Evolutionary conservation across 2,329 filamentous ascomycete genomes (phyloP), one percentile per base, ranked within the genome.

Genomic region (Diaporthe amygdali): DNA sequence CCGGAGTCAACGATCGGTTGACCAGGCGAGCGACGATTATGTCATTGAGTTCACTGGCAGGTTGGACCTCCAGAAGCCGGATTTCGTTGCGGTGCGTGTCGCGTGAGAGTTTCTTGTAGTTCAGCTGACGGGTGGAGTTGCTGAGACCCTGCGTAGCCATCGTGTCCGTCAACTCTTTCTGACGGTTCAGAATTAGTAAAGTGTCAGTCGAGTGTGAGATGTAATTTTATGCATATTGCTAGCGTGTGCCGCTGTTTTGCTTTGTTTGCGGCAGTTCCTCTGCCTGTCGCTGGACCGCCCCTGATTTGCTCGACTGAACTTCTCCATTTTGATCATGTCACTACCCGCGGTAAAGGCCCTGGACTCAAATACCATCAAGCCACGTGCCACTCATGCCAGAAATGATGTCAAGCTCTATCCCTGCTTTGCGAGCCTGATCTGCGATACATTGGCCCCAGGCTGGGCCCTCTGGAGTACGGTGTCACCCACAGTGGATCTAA

Each of bases 31-130:
- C 54, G 56, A 66, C 41, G 41, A 72, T 46, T 30, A 54, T 61
- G 2, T 72, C 71, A 30, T 59, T 64, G 67, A 72, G n/a, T 34
- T 66, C 63, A 37, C 47, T 61, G 17, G 56, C 71, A 54, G 68
- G 49, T 37, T 70, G 59, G 46, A 72, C 34, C 17, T 72, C 71
- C 56, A 72, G 39, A 37, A 72, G 61, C 10, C 71, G 71, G 61
- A 72, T 70, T 3, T 72, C 71, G 41, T 54, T 17, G 51, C 66
- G 66, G 34, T 9, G 25, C 17, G 44, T 41, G 17, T 69, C 70
- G 17, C 61, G 46, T 7, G 47, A 55, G 39, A 71, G 51, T 15
- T 61, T 68, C 70, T 71, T 71, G 70, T 71, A 69, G 30, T 56
- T 52, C 27, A 71, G 66, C 32, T 63, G 55, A 34, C 70, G 55